Evolutionary conservation across 2,329 filamentous ascomycete species (phyloP), one percentile per base, ranked within the genome.

Genomic region (Venturiaceae sp.): DNA sequence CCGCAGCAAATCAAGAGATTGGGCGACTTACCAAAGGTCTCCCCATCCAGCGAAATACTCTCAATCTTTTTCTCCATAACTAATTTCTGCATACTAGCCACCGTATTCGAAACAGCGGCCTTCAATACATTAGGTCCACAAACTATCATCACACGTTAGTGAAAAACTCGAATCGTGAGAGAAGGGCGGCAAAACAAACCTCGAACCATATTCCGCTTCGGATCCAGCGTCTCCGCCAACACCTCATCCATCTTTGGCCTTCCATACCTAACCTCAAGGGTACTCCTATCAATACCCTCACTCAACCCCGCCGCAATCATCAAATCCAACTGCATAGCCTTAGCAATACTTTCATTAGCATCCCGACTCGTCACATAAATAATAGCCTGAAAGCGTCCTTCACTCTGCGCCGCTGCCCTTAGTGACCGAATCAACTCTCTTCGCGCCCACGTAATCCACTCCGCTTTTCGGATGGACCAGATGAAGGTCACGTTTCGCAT

Each of bases 21-120:
- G n/a, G n/a, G n/a, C n/a, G 14, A 58, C 57, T 30, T 53, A 53
- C 57, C 57, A 58, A 58, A 58, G 2, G 57, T 58, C 28, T 58
- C 57, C n/a, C 34, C 30, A 28, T 58, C 33, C 14, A 58, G 57
- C 5, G 57, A 36, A 16, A 58, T 58, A 53, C 30, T 46, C 57
- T 53, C 21, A 11, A 54, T 23, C 47, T 39, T 32, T 13, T 37
- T 47, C 13, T 36, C 26, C 14, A 58, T 37, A 11, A 54, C 57
- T 30, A 58, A 11, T 28, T 23, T 41, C 21, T 58, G 57, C 47
- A 58, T 52, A 19, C 13, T 9, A 19, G 57, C 57, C 13, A 58
- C 57, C 13, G 44, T 33, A 26, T 58, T 58, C 21, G 57, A 47
- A n/a, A 58, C 46, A 19, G 19, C 47, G 19, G 30, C 3, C 33